phyloP scores from a whole-genome alignment of 176 grass and related monocot genomes.

The Themeda triandra region DNA sequence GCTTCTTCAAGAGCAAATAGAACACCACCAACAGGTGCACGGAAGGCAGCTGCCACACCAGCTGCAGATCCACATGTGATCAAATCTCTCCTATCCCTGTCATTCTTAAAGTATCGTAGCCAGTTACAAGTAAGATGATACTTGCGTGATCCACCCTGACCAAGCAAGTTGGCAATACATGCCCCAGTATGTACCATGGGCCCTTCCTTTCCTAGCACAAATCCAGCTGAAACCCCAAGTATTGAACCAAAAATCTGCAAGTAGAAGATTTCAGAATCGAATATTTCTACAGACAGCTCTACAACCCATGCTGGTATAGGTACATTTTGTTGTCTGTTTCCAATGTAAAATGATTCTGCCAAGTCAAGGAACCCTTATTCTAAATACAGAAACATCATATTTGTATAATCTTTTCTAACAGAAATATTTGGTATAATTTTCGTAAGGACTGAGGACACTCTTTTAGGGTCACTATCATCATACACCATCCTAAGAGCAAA shows the following conservation, averaged over 20 bases:
- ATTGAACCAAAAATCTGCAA: constrained; percentile 87
- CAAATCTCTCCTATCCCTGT: constrained; percentile 78
- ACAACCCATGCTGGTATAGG: neutral
- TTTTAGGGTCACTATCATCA: constrained; percentile 1
- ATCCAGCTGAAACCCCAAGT: constrained; percentile 81
- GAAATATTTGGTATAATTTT: neutral
- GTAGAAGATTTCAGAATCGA: constrained; percentile 1
- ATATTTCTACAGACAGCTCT: neutral
- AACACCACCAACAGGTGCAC: constrained; percentile 86
- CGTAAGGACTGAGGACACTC: neutral
- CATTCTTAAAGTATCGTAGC: constrained; percentile 87
- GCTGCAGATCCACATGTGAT: constrained; percentile 85
- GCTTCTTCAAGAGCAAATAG: constrained; percentile 95
- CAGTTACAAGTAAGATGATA: constrained; percentile 78
- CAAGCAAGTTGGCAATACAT: constrained; percentile 85
- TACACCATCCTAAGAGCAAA: neutral
- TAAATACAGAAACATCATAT: constrained; percentile 5
- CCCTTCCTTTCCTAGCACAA: constrained; percentile 89
- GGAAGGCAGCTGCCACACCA: constrained; percentile 87
- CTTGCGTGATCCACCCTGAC: constrained; percentile 87
- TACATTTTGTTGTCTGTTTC: neutral
- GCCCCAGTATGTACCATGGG: constrained; percentile 93
- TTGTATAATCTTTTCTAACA: constrained; percentile 6
- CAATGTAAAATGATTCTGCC: neutral
- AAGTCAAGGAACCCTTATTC: constrained; percentile 7